phyloP scores from a whole-genome alignment of 768 basidiomycete species.

The Leccinum imitatum region DNA sequence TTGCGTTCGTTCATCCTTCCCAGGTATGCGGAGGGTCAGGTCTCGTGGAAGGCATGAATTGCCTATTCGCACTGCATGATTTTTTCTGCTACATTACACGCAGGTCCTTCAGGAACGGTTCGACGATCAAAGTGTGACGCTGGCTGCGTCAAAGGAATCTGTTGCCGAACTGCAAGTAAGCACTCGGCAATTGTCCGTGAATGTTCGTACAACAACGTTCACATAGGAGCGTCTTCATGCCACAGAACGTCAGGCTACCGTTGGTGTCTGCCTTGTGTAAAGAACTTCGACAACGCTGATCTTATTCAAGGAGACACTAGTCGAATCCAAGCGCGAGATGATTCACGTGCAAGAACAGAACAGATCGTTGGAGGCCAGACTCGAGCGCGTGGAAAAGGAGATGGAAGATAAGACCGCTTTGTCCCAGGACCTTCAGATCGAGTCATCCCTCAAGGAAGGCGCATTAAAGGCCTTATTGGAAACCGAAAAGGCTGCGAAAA shows the following conservation, averaged over 20 bases:
- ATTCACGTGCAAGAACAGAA: conserved; percentile 26
- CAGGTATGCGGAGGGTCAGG: conserved; percentile 23
- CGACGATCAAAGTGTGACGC: conserved; percentile 54
- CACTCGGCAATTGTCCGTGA: neutral
- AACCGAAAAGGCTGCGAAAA: conserved; percentile 22
- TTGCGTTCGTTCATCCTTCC: neutral
- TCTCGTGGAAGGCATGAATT: conserved; percentile 24
- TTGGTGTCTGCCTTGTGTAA: conserved; percentile 10
- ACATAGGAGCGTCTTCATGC: conserved; percentile 26
- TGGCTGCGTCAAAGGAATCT: conserved; percentile 55
- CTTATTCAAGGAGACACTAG: conserved; percentile 16
- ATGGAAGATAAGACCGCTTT: conserved; percentile 11
- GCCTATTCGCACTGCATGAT: neutral
- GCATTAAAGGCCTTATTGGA: conserved; percentile 22
- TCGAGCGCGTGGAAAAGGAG: conserved; percentile 13
- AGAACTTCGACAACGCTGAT: neutral
- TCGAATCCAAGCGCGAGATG: conserved; percentile 18
- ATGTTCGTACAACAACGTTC: neutral
- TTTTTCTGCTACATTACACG: neutral
- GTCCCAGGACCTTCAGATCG: conserved; percentile 19
- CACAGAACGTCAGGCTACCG: conserved; percentile 16
- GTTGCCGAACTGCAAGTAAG: conserved; percentile 51
- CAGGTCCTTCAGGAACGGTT: conserved; percentile 58
- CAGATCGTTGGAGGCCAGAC: conserved; percentile 11
- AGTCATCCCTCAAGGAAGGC: conserved; percentile 30